These are phyloP conservation scores for Hibiscus mutabilis DNA, from an alignment of 345 rosid species.

Conservation along the genomic window DNA sequence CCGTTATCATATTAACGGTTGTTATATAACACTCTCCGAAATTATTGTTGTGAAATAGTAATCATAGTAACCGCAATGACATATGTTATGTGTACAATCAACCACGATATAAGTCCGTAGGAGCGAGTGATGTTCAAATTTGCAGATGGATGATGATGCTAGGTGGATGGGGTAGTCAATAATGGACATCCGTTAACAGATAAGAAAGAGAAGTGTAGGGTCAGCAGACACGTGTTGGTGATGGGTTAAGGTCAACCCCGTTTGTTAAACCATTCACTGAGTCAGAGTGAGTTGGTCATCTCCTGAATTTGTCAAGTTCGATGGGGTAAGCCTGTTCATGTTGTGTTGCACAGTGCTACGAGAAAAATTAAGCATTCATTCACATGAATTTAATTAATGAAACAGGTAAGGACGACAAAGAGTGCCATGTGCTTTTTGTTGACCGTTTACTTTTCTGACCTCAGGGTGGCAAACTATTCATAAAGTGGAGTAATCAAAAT, in stretches of 20 bases:
- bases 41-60: too few species aligned
- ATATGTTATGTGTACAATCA: too few species aligned
- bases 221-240: neutral
- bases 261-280: constrained; percentile 1
- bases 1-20: too few species aligned
- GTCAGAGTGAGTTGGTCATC: neutral
- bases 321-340: neutral
- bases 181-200: too few species aligned
- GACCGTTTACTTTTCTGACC: neutral
- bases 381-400: neutral
- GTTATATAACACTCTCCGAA: too few species aligned
- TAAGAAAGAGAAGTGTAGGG: too few species aligned
- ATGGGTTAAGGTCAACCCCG: neutral
- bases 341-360: too few species aligned
- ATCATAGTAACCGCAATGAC: too few species aligned
- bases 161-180: too few species aligned
- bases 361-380: neutral
- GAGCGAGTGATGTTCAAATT: too few species aligned
- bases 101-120: too few species aligned
- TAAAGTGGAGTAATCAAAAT: neutral
- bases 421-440: neutral
- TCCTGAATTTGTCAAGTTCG: neutral
- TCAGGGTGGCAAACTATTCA: neutral
- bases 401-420: neutral
- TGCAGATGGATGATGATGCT: too few species aligned